Base-by-base conservation (phyloP, 2,329 filamentous ascomycete genomes). In the Dothideomycetidae sp. region DNA sequence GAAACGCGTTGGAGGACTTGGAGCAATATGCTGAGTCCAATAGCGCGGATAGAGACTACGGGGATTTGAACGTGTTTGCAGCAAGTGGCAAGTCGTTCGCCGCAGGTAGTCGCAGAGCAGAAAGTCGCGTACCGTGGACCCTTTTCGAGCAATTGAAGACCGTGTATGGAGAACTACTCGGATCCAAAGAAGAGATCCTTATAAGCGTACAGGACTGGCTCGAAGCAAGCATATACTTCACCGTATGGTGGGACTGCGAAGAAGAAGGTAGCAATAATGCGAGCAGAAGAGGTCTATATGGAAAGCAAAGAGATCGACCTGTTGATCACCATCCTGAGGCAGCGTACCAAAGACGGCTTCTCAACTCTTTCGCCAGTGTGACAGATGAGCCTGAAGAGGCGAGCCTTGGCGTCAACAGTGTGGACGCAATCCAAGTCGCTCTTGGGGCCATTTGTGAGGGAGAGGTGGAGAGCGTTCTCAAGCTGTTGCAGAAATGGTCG, bases 201-300 rank as follows among this genome's bases (percentile, higher is more conserved):
- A 71, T 76, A 32, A 73, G 76, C 31, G 74, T 85, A 1, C 77
- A 88, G 51, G 86, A 94, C 57, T 96, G 88, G 88, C 75, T 88
- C 36, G 88, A 96, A 61, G 86, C 84, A 0, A 81, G 78, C 0
- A 62, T 94, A 42, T 81, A 78, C 2, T 63, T 96, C 34, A 77
- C 86, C 19, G 77, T 81, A 4, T 96, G 88, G 88, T 93, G 86
- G 85, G 79, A 93, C 52, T 83, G 90, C 43, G 71, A 73, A n/a
- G 72, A 75, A 42, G 69, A 76, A 7, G 60, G 56, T 36, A 65
- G 57, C 45, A 54, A 67, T 19, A 57, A 57, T 35, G 57, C 55
- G n/a, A 65, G 59, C 41, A 59, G 62, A 38, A 61, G 58, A 23
- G 59, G 60, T 10, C 43, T 62, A 36, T 44, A 43, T 5, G 42